Evolutionary conservation across 164 flowering plant genomes (phyloP).

Genomic region (Magnolia kwangsiensis): DNA sequence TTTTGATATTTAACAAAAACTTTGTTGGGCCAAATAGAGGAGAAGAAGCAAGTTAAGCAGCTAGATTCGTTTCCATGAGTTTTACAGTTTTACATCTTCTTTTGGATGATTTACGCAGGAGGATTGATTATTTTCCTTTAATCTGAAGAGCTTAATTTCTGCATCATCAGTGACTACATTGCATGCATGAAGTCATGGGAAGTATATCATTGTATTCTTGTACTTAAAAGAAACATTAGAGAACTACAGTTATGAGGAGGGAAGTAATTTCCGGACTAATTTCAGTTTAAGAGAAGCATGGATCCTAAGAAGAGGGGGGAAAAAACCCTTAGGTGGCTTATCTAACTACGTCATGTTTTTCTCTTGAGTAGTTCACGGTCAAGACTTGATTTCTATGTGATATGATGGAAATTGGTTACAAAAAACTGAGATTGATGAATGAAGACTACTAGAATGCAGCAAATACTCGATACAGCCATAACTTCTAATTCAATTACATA

Average conservation of each 20-base stretch:
- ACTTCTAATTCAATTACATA: constrained; percentile 11
- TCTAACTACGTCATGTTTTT: not conserved
- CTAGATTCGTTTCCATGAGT: not conserved
- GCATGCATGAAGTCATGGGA: no score
- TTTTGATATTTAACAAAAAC: not conserved
- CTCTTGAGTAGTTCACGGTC: not conserved
- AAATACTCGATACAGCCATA: not conserved
- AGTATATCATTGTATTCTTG: no score
- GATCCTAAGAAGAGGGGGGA: not conserved
- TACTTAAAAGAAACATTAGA: no score
- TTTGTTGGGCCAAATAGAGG: not conserved
- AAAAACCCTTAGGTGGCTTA: not conserved
- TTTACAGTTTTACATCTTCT: not conserved
- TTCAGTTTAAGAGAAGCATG: not conserved
- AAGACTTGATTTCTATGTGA: no score
- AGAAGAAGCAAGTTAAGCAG: not conserved
- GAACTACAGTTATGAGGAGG: no score
- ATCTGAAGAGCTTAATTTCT: not conserved
- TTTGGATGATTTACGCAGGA: not conserved
- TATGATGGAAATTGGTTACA: not conserved
- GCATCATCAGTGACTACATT: not conserved
- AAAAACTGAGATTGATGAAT: not conserved
- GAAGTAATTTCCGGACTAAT: no score
- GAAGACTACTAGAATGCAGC: not conserved
- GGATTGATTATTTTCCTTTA: not conserved